phyloP scores from a whole-genome alignment of 2,329 filamentous ascomycete species.

The Purpureocillium takamizusanense region DNA sequence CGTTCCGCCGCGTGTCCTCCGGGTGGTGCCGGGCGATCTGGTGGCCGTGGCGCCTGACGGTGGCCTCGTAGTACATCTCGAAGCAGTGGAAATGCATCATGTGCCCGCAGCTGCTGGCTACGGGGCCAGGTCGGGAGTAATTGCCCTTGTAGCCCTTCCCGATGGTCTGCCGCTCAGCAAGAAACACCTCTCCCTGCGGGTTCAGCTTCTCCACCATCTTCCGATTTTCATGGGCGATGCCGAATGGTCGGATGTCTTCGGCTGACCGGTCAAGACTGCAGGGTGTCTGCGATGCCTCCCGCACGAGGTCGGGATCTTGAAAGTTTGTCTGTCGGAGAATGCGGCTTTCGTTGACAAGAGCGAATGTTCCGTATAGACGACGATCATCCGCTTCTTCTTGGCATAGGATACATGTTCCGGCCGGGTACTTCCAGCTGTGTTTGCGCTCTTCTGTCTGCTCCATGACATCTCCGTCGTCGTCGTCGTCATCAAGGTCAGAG shows the following conservation, averaged over 20 bases:
- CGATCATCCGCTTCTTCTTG: slow-evolving; percentile 92
- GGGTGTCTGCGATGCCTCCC: slow-evolving; percentile 73
- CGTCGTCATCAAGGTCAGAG: slow-evolving; percentile 63
- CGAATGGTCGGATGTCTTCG: slow-evolving; percentile 77
- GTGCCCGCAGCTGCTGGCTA: slow-evolving; percentile 88
- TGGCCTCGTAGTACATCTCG: slow-evolving; percentile 81
- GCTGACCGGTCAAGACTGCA: slow-evolving; percentile 76
- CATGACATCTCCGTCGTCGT: slow-evolving; percentile 57
- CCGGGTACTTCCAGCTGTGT: slow-evolving; percentile 73
- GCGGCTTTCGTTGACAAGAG: slow-evolving; percentile 75
- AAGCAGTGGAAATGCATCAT: slow-evolving; percentile 99
- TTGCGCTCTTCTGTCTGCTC: slow-evolving; percentile 54
- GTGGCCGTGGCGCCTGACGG: slow-evolving; percentile 72
- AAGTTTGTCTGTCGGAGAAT: slow-evolving; percentile 83
- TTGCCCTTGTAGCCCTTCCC: slow-evolving; percentile 79
- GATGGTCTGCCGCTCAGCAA: slow-evolving; percentile 69
- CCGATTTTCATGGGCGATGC: slow-evolving; percentile 80
- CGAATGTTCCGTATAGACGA: slow-evolving; percentile 86
- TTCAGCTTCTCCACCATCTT: slow-evolving; percentile 68
- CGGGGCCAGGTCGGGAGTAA: slow-evolving; percentile 61
- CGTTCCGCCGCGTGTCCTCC: slow-evolving; percentile 66
- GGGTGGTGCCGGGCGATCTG: slow-evolving; percentile 94
- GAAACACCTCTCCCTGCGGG: slow-evolving; percentile 59
- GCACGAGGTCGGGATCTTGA: slow-evolving; percentile 71
- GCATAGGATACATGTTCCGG: slow-evolving; percentile 88